Percentiles rank a stretch among this genome's conserved stretches.
Evolutionary conservation across 139 green algal genomes (phyloP).

Genomic region (Ulvella scutata): DNA sequence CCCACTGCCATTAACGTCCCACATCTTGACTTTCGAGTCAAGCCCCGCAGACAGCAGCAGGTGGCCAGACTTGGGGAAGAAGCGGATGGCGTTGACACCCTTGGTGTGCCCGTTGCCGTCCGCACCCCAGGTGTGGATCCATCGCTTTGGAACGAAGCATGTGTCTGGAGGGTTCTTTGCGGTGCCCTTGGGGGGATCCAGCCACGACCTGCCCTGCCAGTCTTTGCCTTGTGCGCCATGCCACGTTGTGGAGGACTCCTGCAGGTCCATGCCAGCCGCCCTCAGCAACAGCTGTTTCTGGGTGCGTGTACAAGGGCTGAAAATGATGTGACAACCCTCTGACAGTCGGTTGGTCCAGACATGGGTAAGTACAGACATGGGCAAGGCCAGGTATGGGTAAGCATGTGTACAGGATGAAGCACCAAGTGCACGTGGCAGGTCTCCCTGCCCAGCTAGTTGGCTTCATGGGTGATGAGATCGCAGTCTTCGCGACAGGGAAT

Average conservation of each 20-base stretch:
- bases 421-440: too few relatives aligned
- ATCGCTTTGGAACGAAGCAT: conserved; percentile 85
- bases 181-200: conserved; percentile 44
- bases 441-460: too few relatives aligned
- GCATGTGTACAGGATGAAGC: too few relatives aligned
- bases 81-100: conserved; percentile 78
- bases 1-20: conserved; percentile 67
- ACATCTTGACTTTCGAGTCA: conserved; percentile 95
- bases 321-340: too few relatives aligned
- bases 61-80: conserved; percentile 85
- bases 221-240: conserved; percentile 62
- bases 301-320: too few relatives aligned
- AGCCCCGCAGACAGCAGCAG: conserved; percentile 85
- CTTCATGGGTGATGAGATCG: too few relatives aligned
- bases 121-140: conserved; percentile 79
- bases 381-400: too few relatives aligned
- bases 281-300: too few relatives aligned
- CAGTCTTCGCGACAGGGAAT: too few relatives aligned
- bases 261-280: conserved; percentile 1
- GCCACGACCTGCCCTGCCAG: conserved; percentile 62
- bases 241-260: conserved; percentile 46
- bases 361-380: too few relatives aligned
- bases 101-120: conserved; percentile 67
- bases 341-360: too few relatives aligned
- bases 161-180: conserved; percentile 29